A percentile compares a stretch with the other conserved stretches of the same genome.
Evolutionary conservation across 257 asterid species (phyloP).

Genomic region (Solanum lycopersicoides): DNA sequence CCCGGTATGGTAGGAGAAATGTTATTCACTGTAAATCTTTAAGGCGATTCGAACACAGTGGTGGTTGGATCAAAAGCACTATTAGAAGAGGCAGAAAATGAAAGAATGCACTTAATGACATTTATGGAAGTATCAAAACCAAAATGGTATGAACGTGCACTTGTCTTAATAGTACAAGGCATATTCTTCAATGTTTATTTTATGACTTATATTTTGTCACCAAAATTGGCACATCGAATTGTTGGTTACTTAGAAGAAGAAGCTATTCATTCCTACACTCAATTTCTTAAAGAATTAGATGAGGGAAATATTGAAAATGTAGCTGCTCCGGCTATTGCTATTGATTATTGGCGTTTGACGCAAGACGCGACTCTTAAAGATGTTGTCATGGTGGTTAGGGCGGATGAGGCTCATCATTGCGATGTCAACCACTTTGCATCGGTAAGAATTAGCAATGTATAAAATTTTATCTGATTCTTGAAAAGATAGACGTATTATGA

Average conservation of each 20-base stretch:
- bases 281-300: slow-evolving; percentile 47
- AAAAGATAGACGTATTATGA: neutral
- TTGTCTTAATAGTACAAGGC: slow-evolving; percentile 55
- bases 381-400: slow-evolving; percentile 66
- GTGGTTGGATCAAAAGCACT: slow-evolving; percentile 61
- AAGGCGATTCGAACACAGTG: slow-evolving; percentile 49
- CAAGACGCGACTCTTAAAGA: slow-evolving; percentile 57
- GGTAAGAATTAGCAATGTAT: slow-evolving; percentile 7
- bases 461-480: neutral
- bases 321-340: slow-evolving; percentile 78
- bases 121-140: slow-evolving; percentile 64
- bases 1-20: slow-evolving; percentile 70
- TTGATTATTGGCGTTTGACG: slow-evolving; percentile 74
- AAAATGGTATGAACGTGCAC: slow-evolving; percentile 52
- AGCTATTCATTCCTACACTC: slow-evolving; percentile 54
- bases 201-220: slow-evolving; percentile 39
- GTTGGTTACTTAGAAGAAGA: slow-evolving; percentile 73
- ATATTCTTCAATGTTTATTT: slow-evolving; percentile 64
- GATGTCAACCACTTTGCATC: slow-evolving; percentile 94
- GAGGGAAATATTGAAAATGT: slow-evolving; percentile 62
- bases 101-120: slow-evolving; percentile 70
- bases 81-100: slow-evolving; percentile 63
- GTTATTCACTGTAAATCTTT: slow-evolving; percentile 55
- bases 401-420: slow-evolving; percentile 94
- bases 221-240: slow-evolving; percentile 54